Conservation (phyloP, 2,329 filamentous ascomycete genomes). For the Phaeophleospora eucalypticola region DNA sequence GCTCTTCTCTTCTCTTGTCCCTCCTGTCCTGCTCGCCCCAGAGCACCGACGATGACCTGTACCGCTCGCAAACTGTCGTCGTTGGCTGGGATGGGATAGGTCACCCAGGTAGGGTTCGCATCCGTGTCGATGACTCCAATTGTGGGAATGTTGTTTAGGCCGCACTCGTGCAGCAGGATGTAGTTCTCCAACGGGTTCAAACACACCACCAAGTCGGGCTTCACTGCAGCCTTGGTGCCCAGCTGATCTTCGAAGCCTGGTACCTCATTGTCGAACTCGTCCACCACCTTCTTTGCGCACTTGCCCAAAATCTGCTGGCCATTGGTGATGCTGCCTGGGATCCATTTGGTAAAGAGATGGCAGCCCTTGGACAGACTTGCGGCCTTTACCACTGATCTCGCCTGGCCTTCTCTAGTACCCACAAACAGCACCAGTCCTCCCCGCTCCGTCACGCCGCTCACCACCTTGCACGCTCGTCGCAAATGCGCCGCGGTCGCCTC, state of each 20-base stretch:
- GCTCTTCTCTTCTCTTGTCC: slow-evolving; percentile 66
- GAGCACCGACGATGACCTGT: slow-evolving; percentile 75
- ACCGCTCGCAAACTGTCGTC: slow-evolving; percentile 88
- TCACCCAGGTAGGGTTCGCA: slow-evolving; percentile 86
- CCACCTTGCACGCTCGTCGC: slow-evolving; percentile 86
- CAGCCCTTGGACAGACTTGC: slow-evolving; percentile 74
- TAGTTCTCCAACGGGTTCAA: slow-evolving; percentile 92
- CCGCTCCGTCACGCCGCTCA: slow-evolving; percentile 76
- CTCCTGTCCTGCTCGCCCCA: slow-evolving; percentile 77
- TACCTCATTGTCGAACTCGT: slow-evolving; percentile 65
- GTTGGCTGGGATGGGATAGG: slow-evolving; percentile 93
- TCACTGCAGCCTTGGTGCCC: slow-evolving; percentile 60
- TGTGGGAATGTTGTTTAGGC: slow-evolving; percentile 80
- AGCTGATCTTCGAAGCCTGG: slow-evolving; percentile 64
- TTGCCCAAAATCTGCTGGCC: slow-evolving; percentile 78
- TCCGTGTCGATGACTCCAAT: slow-evolving; percentile 95
- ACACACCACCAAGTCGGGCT: slow-evolving; percentile 87
- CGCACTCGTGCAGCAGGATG: slow-evolving; percentile 85
- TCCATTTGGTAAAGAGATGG: slow-evolving; percentile 91
- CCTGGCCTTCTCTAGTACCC: slow-evolving; percentile 78
- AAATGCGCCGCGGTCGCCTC: slow-evolving; percentile 86
- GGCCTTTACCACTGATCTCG: slow-evolving; percentile 73
- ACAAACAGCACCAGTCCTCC: slow-evolving; percentile 88
- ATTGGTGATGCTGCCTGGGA: slow-evolving; percentile 87
- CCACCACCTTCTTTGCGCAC: slow-evolving; percentile 68